Base-by-base conservation (phyloP, 2,329 filamentous ascomycete species). In the Rhexocercosporidium sp. region DNA sequence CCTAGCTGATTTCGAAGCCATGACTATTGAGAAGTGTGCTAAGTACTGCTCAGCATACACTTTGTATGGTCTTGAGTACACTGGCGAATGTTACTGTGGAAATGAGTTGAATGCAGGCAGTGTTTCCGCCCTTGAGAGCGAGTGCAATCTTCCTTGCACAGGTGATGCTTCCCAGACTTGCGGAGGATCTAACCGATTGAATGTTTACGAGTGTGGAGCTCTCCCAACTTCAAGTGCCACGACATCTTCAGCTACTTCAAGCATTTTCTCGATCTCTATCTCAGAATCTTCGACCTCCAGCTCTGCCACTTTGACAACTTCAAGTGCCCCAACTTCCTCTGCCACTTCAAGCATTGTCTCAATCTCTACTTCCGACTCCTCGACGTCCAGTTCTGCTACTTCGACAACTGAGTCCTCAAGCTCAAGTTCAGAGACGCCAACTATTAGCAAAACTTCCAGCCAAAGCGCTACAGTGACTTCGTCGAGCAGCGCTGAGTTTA, bases 1-100 rank as follows among this genome's bases (percentile, higher is more conserved):
- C 11, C 39, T 49, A 6, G 44, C 41, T 27, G 49, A 70, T 41
- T 63, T 66, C 34, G 54, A 25, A 9, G 31, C 27, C 3, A 66
- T 69, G 56, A 61, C 34, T 20, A 56, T 62, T 27, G 64, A 63
- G 31, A 54, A 44, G 14, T 71, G 69, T 29, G 64, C 64, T 0
- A 14, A 39, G 3, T 46, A 62, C 54, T 77, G 73, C 53, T 53
- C 65, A 3, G 74, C 70, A 0, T 79, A 74, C 41, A 71, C 66
- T 3, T 77, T 75, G 57, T 77, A 76, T 34, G 79, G 79, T 60
- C 73, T 79, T 18, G 79, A 81, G 64, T 80, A 78, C 64, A 71
- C 71, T 25, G 65, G 73, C 53, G 76, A 79, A 29, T 64, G 77
- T 49, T 70, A 68, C 63, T 78, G 76, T 51, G 76, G 74, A 41